Conservation (phyloP, 2,329 filamentous ascomycete genomes). For the Alternaria incomplexa region DNA sequence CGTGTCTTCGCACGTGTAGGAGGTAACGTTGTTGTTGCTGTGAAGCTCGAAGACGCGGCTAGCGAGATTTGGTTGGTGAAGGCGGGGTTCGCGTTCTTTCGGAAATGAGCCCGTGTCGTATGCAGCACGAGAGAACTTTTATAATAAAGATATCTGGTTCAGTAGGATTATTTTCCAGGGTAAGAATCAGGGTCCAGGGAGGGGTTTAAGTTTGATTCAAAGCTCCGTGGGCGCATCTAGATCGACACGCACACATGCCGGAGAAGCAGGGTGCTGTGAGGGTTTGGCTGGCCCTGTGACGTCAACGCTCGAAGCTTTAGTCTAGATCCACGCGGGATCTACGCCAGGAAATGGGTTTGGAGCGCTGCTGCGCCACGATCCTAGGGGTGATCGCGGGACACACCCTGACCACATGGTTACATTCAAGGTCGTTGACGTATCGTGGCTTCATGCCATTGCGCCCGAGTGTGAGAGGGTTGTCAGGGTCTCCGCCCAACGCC, state of each 20-base stretch:
- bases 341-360: background rate
- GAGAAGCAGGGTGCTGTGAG: slow-evolving; percentile 12
- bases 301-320: slow-evolving; percentile 3
- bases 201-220: slow-evolving; percentile 15
- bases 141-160: background rate
- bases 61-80: slow-evolving; percentile 4
- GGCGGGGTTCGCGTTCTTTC: slow-evolving; percentile 6
- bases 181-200: slow-evolving; percentile 12
- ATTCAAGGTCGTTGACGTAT: background rate
- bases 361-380: slow-evolving; percentile 6
- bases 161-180: background rate
- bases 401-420: background rate
- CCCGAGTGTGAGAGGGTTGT: background rate
- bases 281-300: slow-evolving; percentile 9
- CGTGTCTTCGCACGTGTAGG: background rate
- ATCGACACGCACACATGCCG: background rate
- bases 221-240: slow-evolving; percentile 3
- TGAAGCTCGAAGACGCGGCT: slow-evolving; percentile 5
- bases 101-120: slow-evolving; percentile 1
- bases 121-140: background rate
- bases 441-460: background rate
- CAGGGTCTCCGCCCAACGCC: background rate
- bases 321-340: slow-evolving; percentile 8
- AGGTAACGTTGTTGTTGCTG: background rate
- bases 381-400: background rate